phyloP scores from a whole-genome alignment of 306 rosid species.

The Erythrophleum fordii region DNA sequence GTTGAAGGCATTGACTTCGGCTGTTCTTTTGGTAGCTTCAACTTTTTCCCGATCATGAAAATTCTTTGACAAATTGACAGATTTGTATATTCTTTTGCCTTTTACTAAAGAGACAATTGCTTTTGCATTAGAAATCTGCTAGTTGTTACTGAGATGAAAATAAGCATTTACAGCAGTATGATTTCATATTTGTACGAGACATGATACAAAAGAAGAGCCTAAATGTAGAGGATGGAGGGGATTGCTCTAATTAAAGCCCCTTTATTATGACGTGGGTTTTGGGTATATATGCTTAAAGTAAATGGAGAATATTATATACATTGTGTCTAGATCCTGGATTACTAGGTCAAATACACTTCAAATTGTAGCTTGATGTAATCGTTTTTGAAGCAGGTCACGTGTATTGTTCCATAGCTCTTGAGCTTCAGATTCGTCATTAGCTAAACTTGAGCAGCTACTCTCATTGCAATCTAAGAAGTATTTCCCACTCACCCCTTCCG shows the following conservation, averaged over 20 bases:
- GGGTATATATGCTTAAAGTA: background rate
- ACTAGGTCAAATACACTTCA: conserved; percentile 4
- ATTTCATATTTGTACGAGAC: conserved; percentile 30
- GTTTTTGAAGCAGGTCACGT: conserved; percentile 59
- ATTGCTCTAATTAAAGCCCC: conserved; percentile 23
- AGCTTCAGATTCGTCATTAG: conserved; percentile 81
- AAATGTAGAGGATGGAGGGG: background rate
- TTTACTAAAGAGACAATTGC: no score
- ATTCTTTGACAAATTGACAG: no score
- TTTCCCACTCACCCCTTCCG: conserved; percentile 77
- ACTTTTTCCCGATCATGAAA: no score
- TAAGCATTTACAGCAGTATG: background rate
- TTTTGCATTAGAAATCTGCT: no score
- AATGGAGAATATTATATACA: conserved; percentile 33
- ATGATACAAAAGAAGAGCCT: background rate
- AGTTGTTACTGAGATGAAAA: no score
- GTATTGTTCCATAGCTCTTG: conserved; percentile 76
- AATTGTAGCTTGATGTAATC: conserved; percentile 52
- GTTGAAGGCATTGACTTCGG: no score
- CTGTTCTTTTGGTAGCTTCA: no score
- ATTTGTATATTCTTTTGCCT: no score
- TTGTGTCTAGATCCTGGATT: background rate
- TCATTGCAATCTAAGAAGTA: conserved; percentile 91
- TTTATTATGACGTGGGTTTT: conserved; percentile 36
- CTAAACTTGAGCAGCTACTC: conserved; percentile 69